Evolutionary conservation across 208 protist species (phyloP).

Genomic region (Wallacemonas collosoma): DNA sequence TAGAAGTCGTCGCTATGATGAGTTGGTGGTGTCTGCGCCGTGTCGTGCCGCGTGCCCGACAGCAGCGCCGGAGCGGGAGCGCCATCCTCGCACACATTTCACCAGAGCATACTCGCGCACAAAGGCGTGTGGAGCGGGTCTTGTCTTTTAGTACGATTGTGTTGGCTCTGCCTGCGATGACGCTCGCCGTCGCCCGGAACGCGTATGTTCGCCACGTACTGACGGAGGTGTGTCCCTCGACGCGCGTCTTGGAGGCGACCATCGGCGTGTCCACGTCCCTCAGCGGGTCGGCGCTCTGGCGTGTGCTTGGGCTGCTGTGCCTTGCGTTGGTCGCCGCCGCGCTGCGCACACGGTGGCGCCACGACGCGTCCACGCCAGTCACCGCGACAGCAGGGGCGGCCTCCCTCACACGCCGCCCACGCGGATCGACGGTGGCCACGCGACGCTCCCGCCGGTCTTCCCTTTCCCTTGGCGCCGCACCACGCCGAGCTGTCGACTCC

Average conservation of each 20-base stretch:
- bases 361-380: no score
- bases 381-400: no score
- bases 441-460: neutral
- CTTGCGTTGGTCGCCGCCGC: slow-evolving; percentile 2
- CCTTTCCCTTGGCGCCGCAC: neutral
- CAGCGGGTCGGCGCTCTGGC: neutral
- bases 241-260: neutral
- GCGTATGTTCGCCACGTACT: neutral
- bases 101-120: neutral
- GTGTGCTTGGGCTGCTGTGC: neutral
- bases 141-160: neutral
- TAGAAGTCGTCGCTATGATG: slow-evolving; percentile 2
- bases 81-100: no score
- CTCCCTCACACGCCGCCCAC: no score
- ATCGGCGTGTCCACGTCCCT: neutral
- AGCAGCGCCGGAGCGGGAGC: neutral
- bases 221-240: neutral
- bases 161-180: slow-evolving; percentile 3
- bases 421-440: no score
- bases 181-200: slow-evolving; percentile 5
- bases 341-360: neutral
- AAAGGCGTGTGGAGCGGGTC: neutral
- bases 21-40: slow-evolving; percentile 10
- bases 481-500: no score
- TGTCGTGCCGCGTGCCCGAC: slow-evolving; percentile 10